Conservation (phyloP, 2,329 filamentous ascomycete species). For the Blastomyces silverae region DNA sequence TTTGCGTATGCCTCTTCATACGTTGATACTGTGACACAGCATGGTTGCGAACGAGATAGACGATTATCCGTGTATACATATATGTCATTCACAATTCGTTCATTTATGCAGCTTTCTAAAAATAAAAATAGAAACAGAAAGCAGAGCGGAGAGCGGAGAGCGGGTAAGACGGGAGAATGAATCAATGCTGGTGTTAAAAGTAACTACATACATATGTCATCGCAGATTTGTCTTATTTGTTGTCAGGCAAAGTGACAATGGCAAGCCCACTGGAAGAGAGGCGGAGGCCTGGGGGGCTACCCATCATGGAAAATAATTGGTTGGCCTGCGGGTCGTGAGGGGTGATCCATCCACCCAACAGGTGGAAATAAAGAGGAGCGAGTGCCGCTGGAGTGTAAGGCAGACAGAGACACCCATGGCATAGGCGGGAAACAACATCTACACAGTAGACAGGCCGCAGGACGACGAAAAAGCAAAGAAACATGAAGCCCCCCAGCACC, state of each 20-base stretch:
- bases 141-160: background rate
- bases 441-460: background rate
- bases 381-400: background rate
- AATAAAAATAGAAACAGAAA: background rate
- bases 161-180: background rate
- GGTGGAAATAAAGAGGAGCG: background rate
- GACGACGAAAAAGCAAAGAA: background rate
- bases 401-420: background rate
- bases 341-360: background rate
- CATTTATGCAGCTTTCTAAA: background rate
- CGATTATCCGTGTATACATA: background rate
- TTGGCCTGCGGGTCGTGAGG: background rate
- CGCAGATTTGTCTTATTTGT: background rate
- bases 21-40: slow-evolving; percentile 2
- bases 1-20: no score
- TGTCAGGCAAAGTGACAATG: background rate
- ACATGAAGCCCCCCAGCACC: background rate
- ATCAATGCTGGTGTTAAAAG: background rate
- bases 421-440: background rate
- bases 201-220: background rate
- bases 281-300: background rate
- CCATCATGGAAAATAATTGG: background rate
- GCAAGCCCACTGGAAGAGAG: background rate
- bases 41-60: background rate
- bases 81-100: background rate